Base-by-base conservation (phyloP, 2,329 filamentous ascomycete genomes). In the Aspergillus candidus region DNA sequence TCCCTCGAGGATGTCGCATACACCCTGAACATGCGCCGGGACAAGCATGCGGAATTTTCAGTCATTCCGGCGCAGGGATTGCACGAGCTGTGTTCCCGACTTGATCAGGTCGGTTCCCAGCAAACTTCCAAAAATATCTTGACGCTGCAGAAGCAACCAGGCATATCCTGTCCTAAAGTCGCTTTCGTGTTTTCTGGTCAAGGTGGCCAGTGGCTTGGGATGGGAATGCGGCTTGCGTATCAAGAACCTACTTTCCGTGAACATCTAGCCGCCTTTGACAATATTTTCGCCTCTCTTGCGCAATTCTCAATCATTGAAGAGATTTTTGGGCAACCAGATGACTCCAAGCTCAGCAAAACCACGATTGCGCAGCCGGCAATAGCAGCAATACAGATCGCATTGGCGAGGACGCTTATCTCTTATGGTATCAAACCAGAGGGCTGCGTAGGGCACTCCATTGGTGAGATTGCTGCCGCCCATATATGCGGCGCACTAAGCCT, bases 191-290 rank as follows among this genome's bases (percentile, higher is more conserved):
- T 37, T 27, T 37, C 35, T 7, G 35, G 35, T 5, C 35, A 37
- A 37, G 35, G 35, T 11, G 35, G 35, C 35, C 35, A 37, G 35
- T 37, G 35, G 35, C 35, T 37, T 11, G 14, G 35, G 4, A 37
- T 37, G 35, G 35, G 35, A 11, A 18, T 14, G 35, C 10, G 7
- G 10, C 15, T 37, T 4, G 15, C 10, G 17, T 12, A 37, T 10
- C 7, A 37, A 37, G 35, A 37, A 13, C 15, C 35, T 11, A 27
- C 29, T 6, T 37, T 37, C 15, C 35, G 35, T 18, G 35, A 37
- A 18, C 13, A 11, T 7, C 11, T 37, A 4, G 35, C 10, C 10
- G 35, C 35, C 15, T 37, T 37, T 12, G 35, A 37, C 17, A 27
- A 22, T 8, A 29, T 37, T 37, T 37, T 37, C 10, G 29, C 17